Evolutionary conservation across 176 grass and related monocot species (phyloP), one percentile per base, ranked within the genome.

Genomic region (Oryza meyeriana): DNA sequence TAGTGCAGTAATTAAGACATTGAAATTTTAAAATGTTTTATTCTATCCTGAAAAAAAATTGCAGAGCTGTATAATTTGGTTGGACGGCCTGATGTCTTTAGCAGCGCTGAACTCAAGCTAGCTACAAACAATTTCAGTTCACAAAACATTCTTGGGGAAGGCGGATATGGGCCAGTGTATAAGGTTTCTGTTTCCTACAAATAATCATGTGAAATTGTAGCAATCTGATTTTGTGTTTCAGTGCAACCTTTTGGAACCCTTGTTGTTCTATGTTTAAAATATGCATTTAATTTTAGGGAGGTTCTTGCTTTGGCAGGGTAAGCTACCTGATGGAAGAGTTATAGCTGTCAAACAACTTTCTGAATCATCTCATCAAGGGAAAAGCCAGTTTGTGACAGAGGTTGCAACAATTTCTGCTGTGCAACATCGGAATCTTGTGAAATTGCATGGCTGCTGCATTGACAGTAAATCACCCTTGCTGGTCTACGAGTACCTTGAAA

Each of bases 401-500:
- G 76, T 93, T 62, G 84, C 84, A 64, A 78, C 70, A 1, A 70
- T 85, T 29, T 85, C 83, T 10, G 16, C 66, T 3, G 77, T 94
- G 30, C 81, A 95, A 81, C 82, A 65, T 81, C 35, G 78, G 22
- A 81, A 93, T 73, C 80, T 52, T 75, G 88, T 87, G 80, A 80
- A 87, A 74, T 47, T 90, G 61, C 64, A 81, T 33, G 91, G 87
- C 31, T 93, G 84, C 35, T 93, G 91, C 58, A 82, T 96, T 34
- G 85, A 92, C 64, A 79, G 72, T 63, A 92, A 81, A 6, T 82
- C 64, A 0, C 80, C 64, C 12, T 81, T 93, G 41, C 26, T 96
- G 66, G 94, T 96, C 5, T 96, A 96, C 41, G 90, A 96, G 55
- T 96, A 89, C 55, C 74, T 90, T 12, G 88, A 93, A 74, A 88